Conservation (phyloP, 2,329 filamentous ascomycete species). For the Colletotrichum trifolii region DNA sequence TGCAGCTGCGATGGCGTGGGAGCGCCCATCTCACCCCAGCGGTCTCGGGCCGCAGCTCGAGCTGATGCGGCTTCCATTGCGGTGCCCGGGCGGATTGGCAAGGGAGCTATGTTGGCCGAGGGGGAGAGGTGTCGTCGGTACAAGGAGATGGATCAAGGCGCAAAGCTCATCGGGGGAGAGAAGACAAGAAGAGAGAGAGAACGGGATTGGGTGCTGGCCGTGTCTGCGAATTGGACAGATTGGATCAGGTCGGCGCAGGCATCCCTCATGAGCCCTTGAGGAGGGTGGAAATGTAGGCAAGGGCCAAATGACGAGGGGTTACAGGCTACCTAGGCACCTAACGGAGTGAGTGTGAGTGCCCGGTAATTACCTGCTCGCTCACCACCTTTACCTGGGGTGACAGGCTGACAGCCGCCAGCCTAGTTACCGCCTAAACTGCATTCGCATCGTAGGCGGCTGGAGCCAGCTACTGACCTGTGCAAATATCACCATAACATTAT, state of each 20-base stretch:
- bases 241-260: slow-evolving; percentile 36
- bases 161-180: slow-evolving; percentile 15
- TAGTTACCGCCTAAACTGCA: no score
- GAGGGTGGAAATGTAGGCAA: slow-evolving; percentile 18
- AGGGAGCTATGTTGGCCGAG: slow-evolving; percentile 28
- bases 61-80: slow-evolving; percentile 94
- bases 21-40: slow-evolving; percentile 85
- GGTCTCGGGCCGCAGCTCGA: slow-evolving; percentile 93
- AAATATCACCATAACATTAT: no score
- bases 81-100: slow-evolving; percentile 39
- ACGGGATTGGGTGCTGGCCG: slow-evolving; percentile 23
- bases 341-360: slow-evolving; percentile 18
- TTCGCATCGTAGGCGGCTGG: no score
- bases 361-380: no score
- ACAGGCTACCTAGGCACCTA: slow-evolving; percentile 4
- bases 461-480: no score
- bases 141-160: background rate
- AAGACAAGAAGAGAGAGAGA: slow-evolving; percentile 2
- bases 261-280: slow-evolving; percentile 34
- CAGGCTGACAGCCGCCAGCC: no score
- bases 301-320: slow-evolving; percentile 35
- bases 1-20: slow-evolving; percentile 87
- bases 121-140: slow-evolving; percentile 27
- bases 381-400: no score
- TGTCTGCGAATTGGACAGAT: slow-evolving; percentile 33